Percentiles rank a stretch among this genome's conserved stretches.
These are phyloP conservation scores for Termitomyces sp. DNA, from an alignment of 768 basidiomycete species.

Conservation along the genomic window DNA sequence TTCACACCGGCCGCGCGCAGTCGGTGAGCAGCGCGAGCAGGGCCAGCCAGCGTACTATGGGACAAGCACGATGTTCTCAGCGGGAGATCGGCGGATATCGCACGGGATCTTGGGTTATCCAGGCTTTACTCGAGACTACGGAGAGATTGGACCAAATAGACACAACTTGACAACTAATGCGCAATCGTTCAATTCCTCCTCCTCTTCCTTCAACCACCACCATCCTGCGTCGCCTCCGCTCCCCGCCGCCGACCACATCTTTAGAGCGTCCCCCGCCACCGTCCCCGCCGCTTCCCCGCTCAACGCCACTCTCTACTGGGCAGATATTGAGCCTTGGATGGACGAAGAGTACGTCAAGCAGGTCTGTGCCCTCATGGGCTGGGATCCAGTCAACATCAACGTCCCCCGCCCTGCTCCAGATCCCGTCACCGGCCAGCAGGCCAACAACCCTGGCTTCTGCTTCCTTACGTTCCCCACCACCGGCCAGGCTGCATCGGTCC, in stretches of 20 bases:
- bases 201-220: conserved; percentile 44
- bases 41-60: conserved; percentile 15
- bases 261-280: conserved; percentile 19
- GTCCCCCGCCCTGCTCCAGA: conserved; percentile 62
- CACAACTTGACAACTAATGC: conserved; percentile 27
- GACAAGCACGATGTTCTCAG: conserved; percentile 12
- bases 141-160: conserved; percentile 37
- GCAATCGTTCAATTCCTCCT: conserved; percentile 25
- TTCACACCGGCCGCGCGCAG: conserved; percentile 18
- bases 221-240: conserved; percentile 26
- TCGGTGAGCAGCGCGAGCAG: conserved; percentile 15
- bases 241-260: conserved; percentile 22
- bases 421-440: conserved; percentile 51
- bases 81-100: conserved; percentile 28
- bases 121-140: conserved; percentile 22
- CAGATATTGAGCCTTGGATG: conserved; percentile 94
- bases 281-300: conserved; percentile 19
- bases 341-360: conserved; percentile 92
- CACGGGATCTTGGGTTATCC: conserved; percentile 12
- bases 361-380: conserved; percentile 81
- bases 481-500: conserved; percentile 62
- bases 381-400: conserved; percentile 74
- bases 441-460: conserved; percentile 85
- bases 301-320: conserved; percentile 74
- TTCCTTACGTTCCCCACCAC: conserved; percentile 81